Evolutionary conservation across 192 early-diverging fungal genomes (phyloP).

Genomic region (Linnemannia schmuckeri): DNA sequence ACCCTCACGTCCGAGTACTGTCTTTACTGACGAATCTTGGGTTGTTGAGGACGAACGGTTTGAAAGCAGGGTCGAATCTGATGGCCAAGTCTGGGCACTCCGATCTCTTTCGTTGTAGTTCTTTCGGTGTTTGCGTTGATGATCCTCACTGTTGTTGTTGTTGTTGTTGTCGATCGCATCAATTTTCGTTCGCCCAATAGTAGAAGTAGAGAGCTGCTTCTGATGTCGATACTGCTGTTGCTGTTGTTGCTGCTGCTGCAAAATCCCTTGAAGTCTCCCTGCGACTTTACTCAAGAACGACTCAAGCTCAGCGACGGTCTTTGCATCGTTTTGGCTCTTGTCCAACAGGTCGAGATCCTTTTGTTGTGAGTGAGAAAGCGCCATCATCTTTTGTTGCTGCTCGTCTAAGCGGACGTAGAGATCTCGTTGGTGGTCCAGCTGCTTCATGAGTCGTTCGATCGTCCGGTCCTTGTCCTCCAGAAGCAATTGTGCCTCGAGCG

Average conservation of each 20-base stretch:
- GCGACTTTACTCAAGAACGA: slow-evolving; percentile 17
- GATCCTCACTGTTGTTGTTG: background rate
- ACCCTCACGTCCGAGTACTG: background rate
- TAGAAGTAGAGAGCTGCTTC: background rate
- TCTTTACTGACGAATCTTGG: background rate
- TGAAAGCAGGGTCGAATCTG: slow-evolving; percentile 17
- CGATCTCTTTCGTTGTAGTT: background rate
- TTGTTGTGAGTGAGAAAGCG: slow-evolving; percentile 32
- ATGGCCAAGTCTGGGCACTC: slow-evolving; percentile 22
- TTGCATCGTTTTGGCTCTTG: background rate
- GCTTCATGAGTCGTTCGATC: slow-evolving; percentile 56
- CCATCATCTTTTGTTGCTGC: slow-evolving; percentile 43
- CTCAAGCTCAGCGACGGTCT: slow-evolving; percentile 9
- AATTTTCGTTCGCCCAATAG: background rate
- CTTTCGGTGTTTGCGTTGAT: background rate
- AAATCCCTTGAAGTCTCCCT: slow-evolving; percentile 21
- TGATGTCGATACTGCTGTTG: slow-evolving; percentile 19
- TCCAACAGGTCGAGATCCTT: slow-evolving; percentile 15
- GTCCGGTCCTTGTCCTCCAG: slow-evolving; percentile 53
- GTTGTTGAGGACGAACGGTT: background rate
- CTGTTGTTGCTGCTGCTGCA: slow-evolving; percentile 22
- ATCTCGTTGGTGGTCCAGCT: slow-evolving; percentile 46
- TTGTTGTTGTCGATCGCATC: background rate
- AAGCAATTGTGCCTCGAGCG: slow-evolving; percentile 35
- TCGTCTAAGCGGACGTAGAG: slow-evolving; percentile 41